Percentiles rank a stretch among this genome's conserved stretches.
These are phyloP conservation scores for Penicillium aurantiogriseum DNA, from an alignment of 2,329 filamentous ascomycete species.

Conservation along the genomic window DNA sequence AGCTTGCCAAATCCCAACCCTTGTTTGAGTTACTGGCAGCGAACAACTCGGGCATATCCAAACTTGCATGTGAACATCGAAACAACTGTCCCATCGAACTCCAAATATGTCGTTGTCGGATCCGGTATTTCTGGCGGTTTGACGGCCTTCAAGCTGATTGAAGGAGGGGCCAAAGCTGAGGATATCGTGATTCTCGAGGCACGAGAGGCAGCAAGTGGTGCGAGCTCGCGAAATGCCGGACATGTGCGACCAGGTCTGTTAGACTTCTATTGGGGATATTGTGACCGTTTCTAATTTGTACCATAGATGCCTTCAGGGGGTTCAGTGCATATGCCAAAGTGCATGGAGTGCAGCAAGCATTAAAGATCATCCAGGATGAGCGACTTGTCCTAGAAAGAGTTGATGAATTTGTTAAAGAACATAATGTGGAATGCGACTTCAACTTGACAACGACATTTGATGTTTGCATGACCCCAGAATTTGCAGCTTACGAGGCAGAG, in stretches of 20 bases:
- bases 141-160: slow-evolving; percentile 19
- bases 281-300: not conserved
- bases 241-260: slow-evolving; percentile 25
- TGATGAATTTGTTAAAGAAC: slow-evolving; percentile 42
- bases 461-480: slow-evolving; percentile 50
- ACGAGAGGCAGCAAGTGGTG: slow-evolving; percentile 24
- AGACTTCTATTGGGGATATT: too few species aligned
- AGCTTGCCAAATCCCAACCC: slow-evolving; percentile 26
- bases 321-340: slow-evolving; percentile 46
- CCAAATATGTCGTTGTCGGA: slow-evolving; percentile 21
- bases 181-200: slow-evolving; percentile 25
- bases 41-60: slow-evolving; percentile 23
- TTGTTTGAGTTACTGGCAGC: slow-evolving; percentile 38
- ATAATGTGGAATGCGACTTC: slow-evolving; percentile 49
- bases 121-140: slow-evolving; percentile 23
- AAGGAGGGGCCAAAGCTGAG: slow-evolving; percentile 14
- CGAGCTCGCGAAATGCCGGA: slow-evolving; percentile 25
- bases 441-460: slow-evolving; percentile 49
- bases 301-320: slow-evolving; percentile 48
- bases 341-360: slow-evolving; percentile 46
- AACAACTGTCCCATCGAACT: not conserved
- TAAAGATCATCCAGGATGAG: slow-evolving; percentile 49
- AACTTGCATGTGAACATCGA: slow-evolving; percentile 15
- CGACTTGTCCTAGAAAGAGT: slow-evolving; percentile 43
- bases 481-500: slow-evolving; percentile 46